Conservation (phyloP, 1,284 basidiomycete species). For the Mycosarcoma mackinlayi region DNA sequence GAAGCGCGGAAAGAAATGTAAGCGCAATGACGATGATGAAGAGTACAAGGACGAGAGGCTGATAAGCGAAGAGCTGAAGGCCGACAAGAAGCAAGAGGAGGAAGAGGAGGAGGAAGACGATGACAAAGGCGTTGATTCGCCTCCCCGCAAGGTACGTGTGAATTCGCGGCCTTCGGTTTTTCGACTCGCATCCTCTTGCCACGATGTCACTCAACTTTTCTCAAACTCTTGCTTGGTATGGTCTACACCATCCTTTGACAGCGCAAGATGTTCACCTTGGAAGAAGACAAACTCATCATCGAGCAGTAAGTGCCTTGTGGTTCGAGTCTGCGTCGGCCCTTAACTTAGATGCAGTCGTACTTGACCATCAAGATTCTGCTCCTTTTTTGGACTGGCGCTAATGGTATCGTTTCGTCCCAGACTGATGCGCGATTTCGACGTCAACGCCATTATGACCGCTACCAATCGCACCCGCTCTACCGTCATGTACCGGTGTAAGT, state of each 20-base stretch:
- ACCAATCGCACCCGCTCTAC: background rate
- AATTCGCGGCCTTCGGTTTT: no score
- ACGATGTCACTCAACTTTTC: no score
- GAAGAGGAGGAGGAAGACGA: background rate
- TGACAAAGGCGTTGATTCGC: background rate
- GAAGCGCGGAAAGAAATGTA: conserved; percentile 4
- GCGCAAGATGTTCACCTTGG: conserved; percentile 1
- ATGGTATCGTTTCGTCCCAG: background rate
- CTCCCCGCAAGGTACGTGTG: background rate
- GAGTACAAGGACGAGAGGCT: background rate
- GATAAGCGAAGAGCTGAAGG: conserved; percentile 5
- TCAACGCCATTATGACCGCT: background rate
- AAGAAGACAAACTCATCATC: conserved; percentile 18
- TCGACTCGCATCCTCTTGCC: no score
- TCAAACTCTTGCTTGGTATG: no score
- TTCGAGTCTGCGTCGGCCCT: no score
- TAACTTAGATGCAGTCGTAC: no score
- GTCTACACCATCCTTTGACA: no score
- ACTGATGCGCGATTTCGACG: conserved; percentile 4
- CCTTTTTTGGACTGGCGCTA: no score
- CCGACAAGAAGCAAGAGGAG: background rate
- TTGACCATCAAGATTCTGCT: no score
- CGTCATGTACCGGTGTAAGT: conserved; percentile 6
- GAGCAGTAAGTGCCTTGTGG: conserved; percentile 9
- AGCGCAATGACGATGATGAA: background rate